Evolutionary conservation across 2,329 filamentous ascomycete genomes (phyloP).

Genomic region (Aphanocladium album): DNA sequence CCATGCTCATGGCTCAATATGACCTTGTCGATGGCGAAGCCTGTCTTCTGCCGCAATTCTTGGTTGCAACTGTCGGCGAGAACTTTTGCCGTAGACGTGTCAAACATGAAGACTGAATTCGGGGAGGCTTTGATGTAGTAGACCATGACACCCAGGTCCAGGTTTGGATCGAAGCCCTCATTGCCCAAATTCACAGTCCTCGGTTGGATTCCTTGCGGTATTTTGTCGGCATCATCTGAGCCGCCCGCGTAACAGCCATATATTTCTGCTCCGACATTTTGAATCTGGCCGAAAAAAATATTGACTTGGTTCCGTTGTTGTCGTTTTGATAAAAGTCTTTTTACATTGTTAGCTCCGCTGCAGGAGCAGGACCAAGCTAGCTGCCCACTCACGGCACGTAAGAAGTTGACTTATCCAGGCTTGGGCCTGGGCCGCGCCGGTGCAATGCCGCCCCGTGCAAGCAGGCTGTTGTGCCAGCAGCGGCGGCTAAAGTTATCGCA

Average conservation of each 20-base stretch:
- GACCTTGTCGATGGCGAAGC: neutral
- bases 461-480: neutral
- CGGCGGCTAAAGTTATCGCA: too few species aligned
- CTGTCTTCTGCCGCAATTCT: neutral
- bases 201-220: constrained; percentile 1
- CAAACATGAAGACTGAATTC: constrained; percentile 3
- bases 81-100: neutral
- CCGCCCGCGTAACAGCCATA: constrained; percentile 7
- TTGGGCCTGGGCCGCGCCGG: neutral
- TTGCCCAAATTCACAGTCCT: neutral
- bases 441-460: neutral
- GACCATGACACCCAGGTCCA: constrained; percentile 1
- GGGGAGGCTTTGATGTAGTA: constrained; percentile 1
- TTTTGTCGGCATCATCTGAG: neutral
- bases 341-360: neutral
- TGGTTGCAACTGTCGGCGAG: constrained; percentile 4
- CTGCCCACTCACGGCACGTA: neutral
- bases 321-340: neutral
- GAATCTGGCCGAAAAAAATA: neutral
- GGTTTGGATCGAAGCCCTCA: constrained; percentile 6
- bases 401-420: neutral
- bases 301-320: neutral
- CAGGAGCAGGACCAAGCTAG: neutral
- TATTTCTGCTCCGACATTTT: constrained; percentile 2
- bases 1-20: constrained; percentile 5